A percentile compares a stretch with the other conserved stretches of the same genome.
Evolutionary conservation across 2,329 filamentous ascomycete genomes (phyloP).

Genomic region (Apiospora sp.): DNA sequence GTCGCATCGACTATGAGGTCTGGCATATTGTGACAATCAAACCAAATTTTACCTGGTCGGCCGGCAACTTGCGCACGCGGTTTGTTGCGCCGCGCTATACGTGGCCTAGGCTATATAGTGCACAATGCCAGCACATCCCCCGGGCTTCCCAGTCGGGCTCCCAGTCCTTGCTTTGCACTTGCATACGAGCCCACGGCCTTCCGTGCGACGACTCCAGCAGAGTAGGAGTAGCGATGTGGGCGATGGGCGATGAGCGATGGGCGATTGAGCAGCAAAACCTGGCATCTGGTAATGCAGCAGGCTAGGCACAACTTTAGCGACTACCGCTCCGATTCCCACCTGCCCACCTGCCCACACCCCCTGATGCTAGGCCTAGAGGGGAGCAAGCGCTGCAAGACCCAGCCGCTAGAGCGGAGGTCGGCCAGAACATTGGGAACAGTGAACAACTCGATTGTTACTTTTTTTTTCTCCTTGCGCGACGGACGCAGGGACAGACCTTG

Average conservation of each 20-base stretch:
- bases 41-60: background rate
- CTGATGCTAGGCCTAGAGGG: background rate
- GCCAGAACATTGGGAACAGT: constrained; percentile 16
- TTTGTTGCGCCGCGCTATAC: background rate
- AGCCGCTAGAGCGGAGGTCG: background rate
- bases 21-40: constrained; percentile 8
- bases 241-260: background rate
- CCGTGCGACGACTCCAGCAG: background rate
- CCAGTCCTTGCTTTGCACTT: constrained; percentile 2
- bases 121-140: background rate
- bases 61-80: background rate
- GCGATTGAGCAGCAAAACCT: background rate
- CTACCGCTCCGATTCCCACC: background rate
- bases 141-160: background rate
- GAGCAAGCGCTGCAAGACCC: background rate
- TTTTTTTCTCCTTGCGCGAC: background rate
- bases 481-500: constrained; percentile 10
- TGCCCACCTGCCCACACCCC: background rate
- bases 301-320: background rate
- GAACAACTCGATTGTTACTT: no score
- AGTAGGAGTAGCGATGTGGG: no score
- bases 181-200: constrained; percentile 16
- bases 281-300: background rate
- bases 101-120: background rate
- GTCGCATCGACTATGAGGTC: background rate